A percentile compares a stretch with the other conserved stretches of the same genome.
phyloP scores from a whole-genome alignment of 306 rosid genomes.

The Medicago ruthenica region DNA sequence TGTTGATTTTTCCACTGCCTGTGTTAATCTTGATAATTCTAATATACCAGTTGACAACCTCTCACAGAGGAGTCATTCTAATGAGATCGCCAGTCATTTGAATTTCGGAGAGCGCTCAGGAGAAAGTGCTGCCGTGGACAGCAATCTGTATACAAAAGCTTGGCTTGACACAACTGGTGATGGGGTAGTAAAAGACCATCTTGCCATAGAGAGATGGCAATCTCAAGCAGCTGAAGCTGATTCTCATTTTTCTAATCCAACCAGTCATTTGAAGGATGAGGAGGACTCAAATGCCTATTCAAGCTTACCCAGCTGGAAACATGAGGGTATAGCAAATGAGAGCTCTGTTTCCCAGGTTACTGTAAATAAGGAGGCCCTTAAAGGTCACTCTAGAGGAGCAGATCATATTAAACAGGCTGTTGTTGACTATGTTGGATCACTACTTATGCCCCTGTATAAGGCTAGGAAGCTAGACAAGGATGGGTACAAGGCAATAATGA shows the following conservation, averaged over 20 bases:
- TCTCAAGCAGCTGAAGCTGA: slow-evolving; percentile 97
- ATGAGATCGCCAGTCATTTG: slow-evolving; percentile 82
- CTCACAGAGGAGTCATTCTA: slow-evolving; percentile 91
- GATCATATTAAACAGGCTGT: slow-evolving; percentile 97
- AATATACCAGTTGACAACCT: slow-evolving; percentile 81
- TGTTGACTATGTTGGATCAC: slow-evolving; percentile 94
- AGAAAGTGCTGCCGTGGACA: slow-evolving; percentile 92
- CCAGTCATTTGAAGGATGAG: slow-evolving; percentile 71
- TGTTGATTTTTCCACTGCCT: slow-evolving; percentile 90
- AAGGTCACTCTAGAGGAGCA: slow-evolving; percentile 79
- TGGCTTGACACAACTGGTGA: slow-evolving; percentile 96
- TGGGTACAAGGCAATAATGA: slow-evolving; percentile 98
- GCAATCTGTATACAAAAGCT: slow-evolving; percentile 90
- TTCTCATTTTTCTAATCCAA: slow-evolving; percentile 62
- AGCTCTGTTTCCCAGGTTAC: slow-evolving; percentile 95
- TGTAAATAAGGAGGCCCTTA: slow-evolving; percentile 65
- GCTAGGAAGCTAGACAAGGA: slow-evolving; percentile 93
- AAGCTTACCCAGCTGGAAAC: slow-evolving; percentile 71
- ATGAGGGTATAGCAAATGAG: slow-evolving; percentile 81
- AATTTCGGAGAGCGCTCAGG: slow-evolving; percentile 96
- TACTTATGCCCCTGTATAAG: slow-evolving; percentile 98
- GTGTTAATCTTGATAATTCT: slow-evolving; percentile 84
- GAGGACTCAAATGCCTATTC: slow-evolving; percentile 89
- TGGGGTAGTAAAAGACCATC: slow-evolving; percentile 81
- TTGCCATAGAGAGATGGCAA: slow-evolving; percentile 99